Percentiles rank a stretch among this genome's conserved stretches.
Conservation (phyloP, 2,329 filamentous ascomycete species). For the Fusarium verticillioides region DNA sequence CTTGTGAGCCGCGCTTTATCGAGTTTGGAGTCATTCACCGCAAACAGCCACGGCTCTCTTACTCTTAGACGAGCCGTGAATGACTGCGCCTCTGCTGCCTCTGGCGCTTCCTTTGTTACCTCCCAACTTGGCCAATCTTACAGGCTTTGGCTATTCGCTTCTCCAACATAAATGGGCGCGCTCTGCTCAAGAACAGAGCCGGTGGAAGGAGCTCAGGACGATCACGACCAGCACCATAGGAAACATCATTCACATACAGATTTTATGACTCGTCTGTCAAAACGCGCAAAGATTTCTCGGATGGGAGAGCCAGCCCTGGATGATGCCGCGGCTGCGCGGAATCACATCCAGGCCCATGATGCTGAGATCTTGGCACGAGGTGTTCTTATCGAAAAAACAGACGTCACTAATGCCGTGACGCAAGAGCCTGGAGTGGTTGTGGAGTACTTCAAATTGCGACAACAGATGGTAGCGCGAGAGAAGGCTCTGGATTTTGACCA, state of each 20-base stretch:
- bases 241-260: slow-evolving; percentile 5
- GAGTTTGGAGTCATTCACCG: slow-evolving; percentile 24
- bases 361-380: slow-evolving; percentile 30
- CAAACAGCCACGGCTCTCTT: slow-evolving; percentile 16
- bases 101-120: slow-evolving; percentile 11
- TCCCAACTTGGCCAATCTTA: not conserved
- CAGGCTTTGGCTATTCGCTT: not conserved
- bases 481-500: slow-evolving; percentile 55
- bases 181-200: slow-evolving; percentile 42
- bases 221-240: slow-evolving; percentile 13
- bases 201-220: slow-evolving; percentile 22
- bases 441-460: slow-evolving; percentile 49
- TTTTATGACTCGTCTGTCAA: slow-evolving; percentile 26
- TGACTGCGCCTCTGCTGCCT: slow-evolving; percentile 21
- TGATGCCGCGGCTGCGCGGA: slow-evolving; percentile 39
- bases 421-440: slow-evolving; percentile 18
- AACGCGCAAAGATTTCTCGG: slow-evolving; percentile 13
- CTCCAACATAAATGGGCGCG: slow-evolving; percentile 42
- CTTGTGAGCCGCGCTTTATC: slow-evolving; percentile 31
- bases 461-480: slow-evolving; percentile 48
- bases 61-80: not conserved
- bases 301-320: not conserved
- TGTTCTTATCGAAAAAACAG: not conserved
- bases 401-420: not conserved
- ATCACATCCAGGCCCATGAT: slow-evolving; percentile 44